A percentile compares a stretch with the other conserved stretches of the same genome.
Conservation (phyloP, 2,329 filamentous ascomycete genomes). For the Trichophyton mentagrophytes region DNA sequence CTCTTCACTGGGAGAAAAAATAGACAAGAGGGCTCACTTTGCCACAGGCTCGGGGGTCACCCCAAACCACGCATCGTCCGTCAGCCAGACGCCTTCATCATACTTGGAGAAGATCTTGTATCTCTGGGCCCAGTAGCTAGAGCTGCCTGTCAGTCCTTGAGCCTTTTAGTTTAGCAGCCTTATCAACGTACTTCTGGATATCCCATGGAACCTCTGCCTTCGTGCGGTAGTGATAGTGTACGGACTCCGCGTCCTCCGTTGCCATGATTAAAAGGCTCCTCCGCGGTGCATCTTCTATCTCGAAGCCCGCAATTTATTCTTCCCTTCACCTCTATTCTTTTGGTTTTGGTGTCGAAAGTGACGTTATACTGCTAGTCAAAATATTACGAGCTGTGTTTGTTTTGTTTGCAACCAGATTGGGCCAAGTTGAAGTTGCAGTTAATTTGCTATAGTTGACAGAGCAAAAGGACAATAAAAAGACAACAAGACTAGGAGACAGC, state of each 20-base stretch:
- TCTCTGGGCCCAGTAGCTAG: constrained; percentile 80
- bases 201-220: constrained; percentile 64
- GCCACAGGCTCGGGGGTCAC: constrained; percentile 91
- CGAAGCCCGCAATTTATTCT: background rate
- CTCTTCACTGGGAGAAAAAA: background rate
- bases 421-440: background rate
- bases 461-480: background rate
- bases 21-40: constrained; percentile 42
- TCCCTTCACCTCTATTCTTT: background rate
- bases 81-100: constrained; percentile 78
- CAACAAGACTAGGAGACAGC: background rate
- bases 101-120: constrained; percentile 80
- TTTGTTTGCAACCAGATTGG: constrained; percentile 13
- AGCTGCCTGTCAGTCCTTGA: constrained; percentile 4
- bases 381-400: constrained; percentile 11
- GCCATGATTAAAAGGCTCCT: constrained; percentile 19
- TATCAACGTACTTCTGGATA: constrained; percentile 58
- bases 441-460: background rate
- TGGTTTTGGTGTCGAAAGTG: background rate
- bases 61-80: constrained; percentile 90
- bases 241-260: constrained; percentile 21
- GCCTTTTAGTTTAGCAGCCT: background rate
- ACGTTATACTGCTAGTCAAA: background rate
- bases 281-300: background rate
- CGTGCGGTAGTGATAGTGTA: constrained; percentile 63